Percentiles rank a stretch among this genome's conserved stretches.
These are phyloP conservation scores for Solanum phureja DNA, from an alignment of 257 asterid species.

Conservation along the genomic window DNA sequence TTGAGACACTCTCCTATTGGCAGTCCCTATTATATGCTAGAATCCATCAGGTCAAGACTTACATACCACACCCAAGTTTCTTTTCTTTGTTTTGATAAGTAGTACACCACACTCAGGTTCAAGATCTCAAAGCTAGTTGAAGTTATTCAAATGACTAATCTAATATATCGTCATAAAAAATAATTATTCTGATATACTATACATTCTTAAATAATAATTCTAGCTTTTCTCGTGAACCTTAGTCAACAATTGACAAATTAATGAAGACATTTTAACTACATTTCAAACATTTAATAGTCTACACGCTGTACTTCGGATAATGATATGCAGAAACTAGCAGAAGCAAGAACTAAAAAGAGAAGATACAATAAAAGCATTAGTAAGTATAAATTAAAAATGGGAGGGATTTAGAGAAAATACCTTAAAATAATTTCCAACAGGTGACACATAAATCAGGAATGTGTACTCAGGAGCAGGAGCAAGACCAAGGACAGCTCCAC, in stretches of 20 bases:
- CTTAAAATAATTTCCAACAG: constrained; percentile 97
- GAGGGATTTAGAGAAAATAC: constrained; percentile 16
- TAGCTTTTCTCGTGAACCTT: background rate
- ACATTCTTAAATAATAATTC: background rate
- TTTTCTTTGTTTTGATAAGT: background rate
- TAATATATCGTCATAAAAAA: background rate
- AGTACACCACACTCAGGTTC: background rate
- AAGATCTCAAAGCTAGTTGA: background rate
- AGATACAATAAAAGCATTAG: background rate
- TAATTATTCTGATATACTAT: background rate
- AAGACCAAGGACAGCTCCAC: constrained; percentile 96
- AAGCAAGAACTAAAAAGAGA: background rate
- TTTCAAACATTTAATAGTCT: background rate
- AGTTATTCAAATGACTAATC: background rate
- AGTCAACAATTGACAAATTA: background rate
- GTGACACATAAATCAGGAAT: constrained; percentile 84
- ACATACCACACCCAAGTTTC: background rate
- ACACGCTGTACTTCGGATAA: background rate
- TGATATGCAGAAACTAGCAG: background rate
- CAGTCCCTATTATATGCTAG: background rate
- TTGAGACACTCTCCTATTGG: background rate
- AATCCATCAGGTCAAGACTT: background rate
- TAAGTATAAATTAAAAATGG: background rate
- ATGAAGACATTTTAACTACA: background rate
- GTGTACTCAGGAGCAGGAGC: constrained; percentile 99